These are phyloP conservation scores for Globisporangium orthogonon DNA, from an alignment of 352 stramenopile genomes.

Conservation along the genomic window DNA sequence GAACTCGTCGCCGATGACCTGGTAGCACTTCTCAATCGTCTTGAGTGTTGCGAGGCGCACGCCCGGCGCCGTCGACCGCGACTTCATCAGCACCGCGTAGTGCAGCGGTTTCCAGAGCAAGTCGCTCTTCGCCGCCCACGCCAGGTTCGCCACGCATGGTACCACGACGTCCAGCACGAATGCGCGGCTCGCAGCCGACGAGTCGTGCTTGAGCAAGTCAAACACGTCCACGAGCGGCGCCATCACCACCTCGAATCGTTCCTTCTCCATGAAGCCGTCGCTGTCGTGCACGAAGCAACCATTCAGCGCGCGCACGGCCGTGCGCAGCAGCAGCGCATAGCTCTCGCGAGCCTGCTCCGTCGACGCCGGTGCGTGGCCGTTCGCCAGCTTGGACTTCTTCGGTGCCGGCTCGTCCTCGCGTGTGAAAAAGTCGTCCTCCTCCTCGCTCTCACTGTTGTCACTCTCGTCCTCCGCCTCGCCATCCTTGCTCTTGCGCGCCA, in stretches of 20 bases:
- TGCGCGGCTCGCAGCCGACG: slow-evolving; percentile 19
- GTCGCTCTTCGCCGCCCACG: slow-evolving; percentile 83
- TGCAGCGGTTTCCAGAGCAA: slow-evolving; percentile 87
- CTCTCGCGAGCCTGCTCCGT: slow-evolving; percentile 23
- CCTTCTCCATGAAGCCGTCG: slow-evolving; percentile 86
- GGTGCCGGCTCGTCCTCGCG: slow-evolving; percentile 21
- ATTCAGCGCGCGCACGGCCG: slow-evolving; percentile 62
- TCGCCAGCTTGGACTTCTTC: slow-evolving; percentile 56
- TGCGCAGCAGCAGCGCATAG: slow-evolving; percentile 42
- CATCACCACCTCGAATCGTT: slow-evolving; percentile 75
- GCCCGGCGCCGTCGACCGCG: slow-evolving; percentile 45
- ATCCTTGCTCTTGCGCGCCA: slow-evolving; percentile 37
- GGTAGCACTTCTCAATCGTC: slow-evolving; percentile 82
- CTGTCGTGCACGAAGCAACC: slow-evolving; percentile 84
- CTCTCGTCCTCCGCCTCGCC: slow-evolving; percentile 19
- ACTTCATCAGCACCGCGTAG: slow-evolving; percentile 87
- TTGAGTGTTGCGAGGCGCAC: slow-evolving; percentile 75
- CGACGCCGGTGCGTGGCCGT: slow-evolving; percentile 9
- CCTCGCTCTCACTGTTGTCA: slow-evolving; percentile 28
- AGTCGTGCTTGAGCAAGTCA: slow-evolving; percentile 53
- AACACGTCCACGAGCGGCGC: slow-evolving; percentile 67
- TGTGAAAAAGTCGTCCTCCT: slow-evolving; percentile 54
- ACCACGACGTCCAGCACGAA: slow-evolving; percentile 71
- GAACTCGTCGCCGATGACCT: slow-evolving; percentile 85
- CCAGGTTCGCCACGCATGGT: slow-evolving; percentile 68